Base-by-base conservation (phyloP, 2,329 filamentous ascomycete species). In the Colletotrichum horii region DNA sequence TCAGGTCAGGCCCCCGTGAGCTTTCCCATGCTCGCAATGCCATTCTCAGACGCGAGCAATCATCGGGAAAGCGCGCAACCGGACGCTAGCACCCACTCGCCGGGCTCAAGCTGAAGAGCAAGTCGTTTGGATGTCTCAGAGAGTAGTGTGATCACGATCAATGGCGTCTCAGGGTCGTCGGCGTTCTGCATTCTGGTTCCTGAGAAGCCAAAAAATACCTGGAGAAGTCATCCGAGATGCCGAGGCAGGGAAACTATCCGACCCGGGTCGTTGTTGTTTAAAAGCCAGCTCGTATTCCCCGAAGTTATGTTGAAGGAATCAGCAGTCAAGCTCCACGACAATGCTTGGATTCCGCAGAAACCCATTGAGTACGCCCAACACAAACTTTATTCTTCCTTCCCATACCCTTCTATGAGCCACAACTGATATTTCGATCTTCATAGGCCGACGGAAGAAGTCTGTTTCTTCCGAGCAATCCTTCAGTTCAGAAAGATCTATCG, bases 331-430 rank as follows among this genome's bases (percentile, higher is more conserved):
- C 43, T 48, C 22, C 19, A 26, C 24, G n/a, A 72, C 16, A 48
- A 75, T 75, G 73, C 73, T 75, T 68, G 73, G 73, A 75, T 73
- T 75, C 64, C 69, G 70, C 70, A 73, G 62, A 73, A 72, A 73
- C 58, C 70, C 73, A 58, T 38, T 73, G 43, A 75, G 73, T 75
- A 60, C 43, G 72, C 71, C 19, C 30, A 26, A 7, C 12, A 19
- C 4, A 22, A 22, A 34, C 32, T n/a, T 32, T 22, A 4, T 24
- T 26, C 43, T 48, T 58, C 32, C 38, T 19, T 65, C 43, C 24
- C n/a, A 34, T 22, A 34, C 22, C 26, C 8, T 28, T 15, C 12
- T 60, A 7, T 62, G 43, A 70, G 8, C 34, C 14, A 11, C 43
- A n/a, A 24, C 66, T 74, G 58, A 74, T 38, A 32, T 14, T 16